Conservation (phyloP, 228 moss, liverwort and hornwort genomes). For the Sphagnum fallax region DNA sequence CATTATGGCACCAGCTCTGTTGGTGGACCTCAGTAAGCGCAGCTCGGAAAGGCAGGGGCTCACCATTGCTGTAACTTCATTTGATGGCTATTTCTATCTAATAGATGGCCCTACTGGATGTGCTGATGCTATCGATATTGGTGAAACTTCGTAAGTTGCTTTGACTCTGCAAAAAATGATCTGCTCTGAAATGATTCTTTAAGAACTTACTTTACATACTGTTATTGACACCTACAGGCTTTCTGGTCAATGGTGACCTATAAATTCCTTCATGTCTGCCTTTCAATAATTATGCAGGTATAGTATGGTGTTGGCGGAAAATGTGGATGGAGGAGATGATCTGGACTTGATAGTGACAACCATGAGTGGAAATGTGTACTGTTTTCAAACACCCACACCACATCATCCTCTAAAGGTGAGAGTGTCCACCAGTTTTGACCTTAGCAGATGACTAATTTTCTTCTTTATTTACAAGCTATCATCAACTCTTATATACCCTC, state of each 20-base stretch:
- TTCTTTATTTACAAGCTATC: no score
- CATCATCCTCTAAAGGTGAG: constrained; percentile 93
- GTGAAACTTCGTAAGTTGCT: constrained; percentile 79
- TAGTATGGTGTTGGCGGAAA: constrained; percentile 97
- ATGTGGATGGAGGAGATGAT: constrained; percentile 99
- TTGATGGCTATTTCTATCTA: constrained; percentile 98
- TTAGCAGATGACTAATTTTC: no score
- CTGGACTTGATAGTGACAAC: constrained; percentile 88
- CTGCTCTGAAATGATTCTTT: neutral
- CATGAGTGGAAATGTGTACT: constrained; percentile 98
- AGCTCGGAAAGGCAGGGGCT: constrained; percentile 59
- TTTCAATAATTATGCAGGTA: constrained; percentile 37
- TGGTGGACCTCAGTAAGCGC: constrained; percentile 75
- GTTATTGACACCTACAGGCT: no score
- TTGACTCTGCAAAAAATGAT: neutral
- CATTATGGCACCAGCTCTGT: constrained; percentile 86
- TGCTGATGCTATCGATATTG: constrained; percentile 95
- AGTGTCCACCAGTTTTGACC: no score
- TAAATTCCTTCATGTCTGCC: no score
- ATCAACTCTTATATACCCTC: no score
- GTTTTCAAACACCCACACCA: constrained; percentile 86
- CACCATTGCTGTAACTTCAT: constrained; percentile 86
- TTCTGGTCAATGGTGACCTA: no score
- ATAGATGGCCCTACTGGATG: constrained; percentile 94
- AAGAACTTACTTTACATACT: no score